Base-by-base conservation (phyloP, 2,329 filamentous ascomycete genomes). In the Colletotrichum lupini region DNA sequence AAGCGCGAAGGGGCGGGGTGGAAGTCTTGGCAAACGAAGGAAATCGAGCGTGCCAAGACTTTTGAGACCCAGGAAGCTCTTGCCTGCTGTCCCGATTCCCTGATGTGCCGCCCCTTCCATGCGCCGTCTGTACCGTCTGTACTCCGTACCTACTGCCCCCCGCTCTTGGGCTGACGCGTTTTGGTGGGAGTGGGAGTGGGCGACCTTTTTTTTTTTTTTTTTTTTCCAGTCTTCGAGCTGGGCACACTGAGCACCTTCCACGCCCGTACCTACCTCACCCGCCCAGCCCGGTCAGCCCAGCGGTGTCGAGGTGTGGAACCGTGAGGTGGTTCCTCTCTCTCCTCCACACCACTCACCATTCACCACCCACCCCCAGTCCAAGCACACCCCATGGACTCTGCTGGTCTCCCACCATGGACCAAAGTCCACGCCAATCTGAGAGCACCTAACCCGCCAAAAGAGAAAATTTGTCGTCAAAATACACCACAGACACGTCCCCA, bases 1-100 rank as follows among this genome's bases (percentile, higher is more conserved):
- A 70, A 61, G 70, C 70, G 70, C 70, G 70, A 65, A 73, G 70
- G 70, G 60, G 70, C 70, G 70, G 70, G 70, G 70, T 73, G 70
- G 70, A 73, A 73, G 70, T 73, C 70, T 73, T 73, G 70, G 70
- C 70, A 73, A 70, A 65, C 32, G 70, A 73, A 61, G 70, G 16
- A 63, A 73, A 73, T 73, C 70, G 66, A 69, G 46, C 30, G 26
- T 73, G 70, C 70, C 70, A 73, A 73, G 70, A 73, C 70, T 63
- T 65, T 49, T 37, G 60, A 53, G 70, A 70, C 70, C 62, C 70
- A 65, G 70, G 67, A 70, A 73, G 70, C 70, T 73, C 66, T 69
- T 73, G 70, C 55, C 59, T 63, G 16, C 42, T 49, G 16, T 49
- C 42, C 37, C 37, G 37, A 42, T 42, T 42, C 37, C 63, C 57